Evolutionary conservation across 257 asterid genomes (phyloP), one percentile per base, ranked within the genome.

Genomic region (Ilex aquifolium): DNA sequence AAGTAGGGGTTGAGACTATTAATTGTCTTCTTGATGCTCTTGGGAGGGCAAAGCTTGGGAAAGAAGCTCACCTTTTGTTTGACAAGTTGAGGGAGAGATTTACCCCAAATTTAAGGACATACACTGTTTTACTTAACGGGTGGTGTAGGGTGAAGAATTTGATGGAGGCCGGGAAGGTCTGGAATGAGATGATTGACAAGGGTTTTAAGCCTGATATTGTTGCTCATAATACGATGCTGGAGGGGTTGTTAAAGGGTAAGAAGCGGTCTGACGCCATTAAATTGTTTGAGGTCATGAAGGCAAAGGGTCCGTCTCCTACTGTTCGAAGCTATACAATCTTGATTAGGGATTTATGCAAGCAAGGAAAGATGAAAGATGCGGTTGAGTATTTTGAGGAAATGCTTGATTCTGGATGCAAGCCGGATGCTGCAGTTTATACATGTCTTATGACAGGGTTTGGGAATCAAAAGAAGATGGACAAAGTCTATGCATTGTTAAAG

Each of bases 141-240:
- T 93, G 96, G 95, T 93, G 96, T 67, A 73, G 66, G 61, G 88
- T 82, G 60, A 90, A 76, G 86, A 90, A 93, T 75, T 67, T 92
- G 80, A 69, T 83, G 76, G 97, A 87, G 65, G 97, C 91, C 7
- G 97, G 95, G 55, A 83, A 77, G 81, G 70, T 77, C 3, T 89
- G 99, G 99, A 92, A 92, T 79, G 65, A 30, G 75, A 88, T 93
- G 95, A 81, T 93, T 49, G 95, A 93, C 48, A 66, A 75, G 16
- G 95, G 96, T 2, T 73, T 90, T 65, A 82, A 83, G 64, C 99
- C 95, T 0, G 97, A 90, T 64, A 63, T 79, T 32, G 77, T 90
- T 67, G 90, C 95, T 17, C 97, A 93, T 58, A 93, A 84, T 74
- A 79, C 74, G 29, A 90, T 89, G 99, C 77, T 92, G 50, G 90